These are phyloP conservation scores for Lizanozyma gosingica DNA, from an alignment of 1,139 yeast species.

Conservation along the genomic window DNA sequence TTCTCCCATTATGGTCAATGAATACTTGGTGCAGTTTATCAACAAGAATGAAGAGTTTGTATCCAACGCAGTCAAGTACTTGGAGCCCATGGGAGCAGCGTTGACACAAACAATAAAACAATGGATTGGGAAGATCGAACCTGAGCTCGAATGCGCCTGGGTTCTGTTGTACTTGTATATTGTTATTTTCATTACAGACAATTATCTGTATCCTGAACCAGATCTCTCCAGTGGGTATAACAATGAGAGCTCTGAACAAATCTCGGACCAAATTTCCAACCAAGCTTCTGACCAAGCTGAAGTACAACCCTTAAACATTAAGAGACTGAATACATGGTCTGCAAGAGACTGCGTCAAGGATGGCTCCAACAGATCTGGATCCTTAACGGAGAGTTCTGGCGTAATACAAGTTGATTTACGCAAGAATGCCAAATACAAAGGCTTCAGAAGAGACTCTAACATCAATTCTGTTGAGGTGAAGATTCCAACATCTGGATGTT, in stretches of 20 bases:
- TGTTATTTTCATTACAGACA: constrained; percentile 29
- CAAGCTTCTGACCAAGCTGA: constrained; percentile 6
- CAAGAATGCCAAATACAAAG: constrained; percentile 32
- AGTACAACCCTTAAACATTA: constrained; percentile 8
- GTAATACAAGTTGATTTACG: constrained; percentile 15
- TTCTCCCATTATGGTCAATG: constrained; percentile 20
- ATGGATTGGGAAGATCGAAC: constrained; percentile 26
- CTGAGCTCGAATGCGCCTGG: constrained; percentile 31
- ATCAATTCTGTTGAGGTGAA: constrained; percentile 9
- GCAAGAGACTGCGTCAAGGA: constrained; percentile 2
- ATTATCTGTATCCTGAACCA: constrained; percentile 6
- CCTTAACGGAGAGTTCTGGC: constrained; percentile 3
- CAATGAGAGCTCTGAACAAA: constrained; percentile 1
- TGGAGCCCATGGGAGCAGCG: constrained; percentile 37
- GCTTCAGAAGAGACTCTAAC: constrained; percentile 34
- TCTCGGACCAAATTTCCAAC: constrained; percentile 1
- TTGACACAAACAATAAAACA: constrained; percentile 32
- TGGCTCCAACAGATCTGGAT: neutral
- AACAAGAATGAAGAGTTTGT: constrained; percentile 23
- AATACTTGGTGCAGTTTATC: constrained; percentile 27
- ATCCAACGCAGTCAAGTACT: constrained; percentile 19
- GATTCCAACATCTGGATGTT: constrained; percentile 7
- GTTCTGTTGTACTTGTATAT: constrained; percentile 31
- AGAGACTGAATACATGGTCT: constrained; percentile 5
- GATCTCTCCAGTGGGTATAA: constrained; percentile 3